Conservation (phyloP, 345 rosid species). For the Clarkia xantiana region DNA sequence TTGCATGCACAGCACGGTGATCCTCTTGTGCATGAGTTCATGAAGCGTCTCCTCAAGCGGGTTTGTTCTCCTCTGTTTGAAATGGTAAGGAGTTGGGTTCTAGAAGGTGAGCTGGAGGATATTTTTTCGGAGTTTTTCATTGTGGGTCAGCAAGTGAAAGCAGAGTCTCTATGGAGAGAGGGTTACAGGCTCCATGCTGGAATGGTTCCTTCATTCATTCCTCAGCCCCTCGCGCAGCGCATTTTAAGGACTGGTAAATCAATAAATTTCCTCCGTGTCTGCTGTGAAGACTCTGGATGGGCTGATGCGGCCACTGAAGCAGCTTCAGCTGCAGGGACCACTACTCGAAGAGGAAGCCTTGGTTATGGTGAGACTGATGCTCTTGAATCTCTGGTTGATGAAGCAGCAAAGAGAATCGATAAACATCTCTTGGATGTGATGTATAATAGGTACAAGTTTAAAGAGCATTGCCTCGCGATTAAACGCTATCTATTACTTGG, state of each 20-base stretch:
- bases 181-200: constrained; percentile 75
- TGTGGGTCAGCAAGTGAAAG: constrained; percentile 85
- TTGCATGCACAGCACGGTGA: constrained; percentile 94
- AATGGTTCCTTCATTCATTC: constrained; percentile 87
- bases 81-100: constrained; percentile 99
- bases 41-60: constrained; percentile 65
- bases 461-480: constrained; percentile 92
- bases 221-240: constrained; percentile 73
- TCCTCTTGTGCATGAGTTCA: constrained; percentile 74
- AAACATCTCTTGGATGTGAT: constrained; percentile 78
- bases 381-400: constrained; percentile 69
- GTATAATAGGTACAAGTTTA: constrained; percentile 63
- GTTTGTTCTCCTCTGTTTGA: constrained; percentile 94
- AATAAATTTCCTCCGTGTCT: constrained; percentile 85
- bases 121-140: constrained; percentile 80
- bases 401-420: constrained; percentile 95
- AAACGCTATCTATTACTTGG: constrained; percentile 89
- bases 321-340: constrained; percentile 85
- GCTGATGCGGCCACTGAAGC: constrained; percentile 87
- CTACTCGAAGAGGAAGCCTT: constrained; percentile 80
- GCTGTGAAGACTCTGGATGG: constrained; percentile 95
- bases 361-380: constrained; percentile 97
- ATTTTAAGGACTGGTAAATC: constrained; percentile 96
- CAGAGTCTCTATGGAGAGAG: constrained; percentile 94
- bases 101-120: constrained; percentile 97